Conservation (phyloP, 2,329 filamentous ascomycete genomes). For the Fusarium denticulatum region DNA sequence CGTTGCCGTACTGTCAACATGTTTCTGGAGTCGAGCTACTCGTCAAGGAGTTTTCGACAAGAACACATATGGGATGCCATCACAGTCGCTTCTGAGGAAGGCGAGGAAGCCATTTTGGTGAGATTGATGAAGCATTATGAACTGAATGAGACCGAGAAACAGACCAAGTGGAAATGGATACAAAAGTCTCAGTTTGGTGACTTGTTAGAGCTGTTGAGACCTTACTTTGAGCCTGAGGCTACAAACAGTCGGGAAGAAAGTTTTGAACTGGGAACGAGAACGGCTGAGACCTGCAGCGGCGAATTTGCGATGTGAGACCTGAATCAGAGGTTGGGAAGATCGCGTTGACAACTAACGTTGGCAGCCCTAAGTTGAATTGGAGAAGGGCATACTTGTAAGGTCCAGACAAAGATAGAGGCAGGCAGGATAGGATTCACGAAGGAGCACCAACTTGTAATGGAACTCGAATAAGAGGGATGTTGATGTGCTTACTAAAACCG, state of each 20-base stretch:
- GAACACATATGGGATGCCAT: neutral
- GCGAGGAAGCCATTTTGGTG: rapidly evolving
- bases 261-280: no score
- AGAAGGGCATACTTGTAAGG: no score
- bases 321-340: neutral
- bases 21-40: neutral
- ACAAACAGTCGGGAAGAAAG: no score
- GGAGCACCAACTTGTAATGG: no score
- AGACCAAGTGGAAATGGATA: rapidly evolving
- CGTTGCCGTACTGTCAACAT: rapidly evolving
- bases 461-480: no score
- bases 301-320: neutral
- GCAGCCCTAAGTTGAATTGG: no score
- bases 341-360: no score
- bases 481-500: neutral
- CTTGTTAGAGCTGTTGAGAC: neutral
- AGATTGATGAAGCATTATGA: neutral
- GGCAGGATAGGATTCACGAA: no score
- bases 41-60: rapidly evolving
- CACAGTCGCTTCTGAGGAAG: neutral
- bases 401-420: no score
- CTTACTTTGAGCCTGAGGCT: neutral
- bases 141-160: rapidly evolving
- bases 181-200: rapidly evolving
- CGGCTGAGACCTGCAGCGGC: no score